These are phyloP conservation scores for Apiotrichum porosum DNA, from an alignment of 1,284 basidiomycete genomes.

Conservation along the genomic window DNA sequence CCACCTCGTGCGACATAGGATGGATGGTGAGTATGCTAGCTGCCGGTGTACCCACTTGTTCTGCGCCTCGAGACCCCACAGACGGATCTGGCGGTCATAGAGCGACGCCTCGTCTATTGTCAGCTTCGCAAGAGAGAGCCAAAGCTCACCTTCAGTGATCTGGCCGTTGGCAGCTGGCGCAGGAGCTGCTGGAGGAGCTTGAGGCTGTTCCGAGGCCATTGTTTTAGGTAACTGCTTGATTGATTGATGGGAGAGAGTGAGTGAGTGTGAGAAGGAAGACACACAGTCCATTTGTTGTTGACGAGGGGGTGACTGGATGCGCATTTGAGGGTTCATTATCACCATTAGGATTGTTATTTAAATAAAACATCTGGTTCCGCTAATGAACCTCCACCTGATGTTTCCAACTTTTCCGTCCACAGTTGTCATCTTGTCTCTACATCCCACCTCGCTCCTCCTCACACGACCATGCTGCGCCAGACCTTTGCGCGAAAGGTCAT, in stretches of 20 bases:
- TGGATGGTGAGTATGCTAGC: neutral
- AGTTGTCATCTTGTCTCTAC: no score
- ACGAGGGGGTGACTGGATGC: neutral
- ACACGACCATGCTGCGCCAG: conserved; percentile 22
- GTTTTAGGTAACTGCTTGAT: neutral
- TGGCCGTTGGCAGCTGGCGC: conserved; percentile 21
- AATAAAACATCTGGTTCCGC: conserved; percentile 2
- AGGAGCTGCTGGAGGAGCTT: no score
- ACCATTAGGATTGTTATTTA: no score
- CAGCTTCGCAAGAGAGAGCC: no score
- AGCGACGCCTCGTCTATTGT: conserved; percentile 73
- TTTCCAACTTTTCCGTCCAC: no score
- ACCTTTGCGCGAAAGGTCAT: conserved; percentile 15
- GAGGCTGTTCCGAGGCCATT: conserved; percentile 2
- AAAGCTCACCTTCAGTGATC: conserved; percentile 43
- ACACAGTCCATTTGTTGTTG: neutral
- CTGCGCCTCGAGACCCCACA: conserved; percentile 98
- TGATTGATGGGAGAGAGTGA: neutral
- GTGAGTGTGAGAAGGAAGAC: neutral
- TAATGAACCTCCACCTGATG: conserved; percentile 1
- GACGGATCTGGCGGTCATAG: conserved; percentile 93
- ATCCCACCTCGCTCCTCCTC: no score
- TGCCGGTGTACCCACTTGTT: conserved; percentile 60
- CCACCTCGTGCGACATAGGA: neutral
- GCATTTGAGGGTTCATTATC: neutral